Evolutionary conservation across 305 asterid species (phyloP).

Genomic region (Caryopteris hybrid): DNA sequence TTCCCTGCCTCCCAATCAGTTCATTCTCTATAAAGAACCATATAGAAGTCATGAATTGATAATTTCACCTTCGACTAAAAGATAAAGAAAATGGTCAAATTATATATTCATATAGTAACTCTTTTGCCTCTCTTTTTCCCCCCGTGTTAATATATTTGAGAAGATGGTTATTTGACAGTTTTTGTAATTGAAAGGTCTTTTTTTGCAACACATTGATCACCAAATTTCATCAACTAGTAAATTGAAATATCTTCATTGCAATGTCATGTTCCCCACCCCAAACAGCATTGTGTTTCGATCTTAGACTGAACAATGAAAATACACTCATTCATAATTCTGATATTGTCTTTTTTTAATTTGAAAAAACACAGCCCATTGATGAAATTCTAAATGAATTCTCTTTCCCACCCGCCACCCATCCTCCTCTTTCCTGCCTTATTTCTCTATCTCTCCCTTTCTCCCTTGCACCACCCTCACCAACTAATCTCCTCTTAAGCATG

Average conservation of each 20-base stretch:
- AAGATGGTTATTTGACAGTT: neutral
- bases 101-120: neutral
- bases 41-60: neutral
- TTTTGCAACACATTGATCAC: neutral
- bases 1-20: neutral
- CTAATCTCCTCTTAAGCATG: neutral
- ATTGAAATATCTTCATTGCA: neutral
- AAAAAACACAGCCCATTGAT: neutral
- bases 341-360: too few relatives aligned
- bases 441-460: neutral
- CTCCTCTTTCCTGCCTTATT: neutral
- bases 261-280: neutral
- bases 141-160: neutral
- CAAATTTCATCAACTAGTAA: neutral
- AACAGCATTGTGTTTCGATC: neutral
- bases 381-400: neutral
- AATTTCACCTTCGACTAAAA: neutral
- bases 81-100: neutral
- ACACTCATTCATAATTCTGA: neutral
- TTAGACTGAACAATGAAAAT: neutral
- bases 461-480: neutral
- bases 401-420: neutral
- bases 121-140: neutral
- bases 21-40: neutral
- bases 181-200: neutral